Percentiles rank a stretch among this genome's conserved stretches.
Evolutionary conservation across 2,329 filamentous ascomycete species (phyloP).

Genomic region (Fusarium sororula): DNA sequence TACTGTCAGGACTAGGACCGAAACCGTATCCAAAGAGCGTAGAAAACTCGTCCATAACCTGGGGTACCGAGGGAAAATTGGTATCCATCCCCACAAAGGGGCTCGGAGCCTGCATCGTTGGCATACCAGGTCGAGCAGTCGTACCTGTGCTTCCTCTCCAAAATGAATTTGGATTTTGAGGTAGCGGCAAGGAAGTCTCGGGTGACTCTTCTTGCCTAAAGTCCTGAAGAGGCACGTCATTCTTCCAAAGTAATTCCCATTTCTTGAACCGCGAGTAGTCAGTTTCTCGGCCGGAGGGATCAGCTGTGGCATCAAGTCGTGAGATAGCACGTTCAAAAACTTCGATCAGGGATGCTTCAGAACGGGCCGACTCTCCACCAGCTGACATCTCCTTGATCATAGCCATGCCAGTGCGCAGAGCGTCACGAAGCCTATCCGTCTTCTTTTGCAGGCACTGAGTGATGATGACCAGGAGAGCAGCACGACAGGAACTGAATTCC

Average conservation of each 20-base stretch:
- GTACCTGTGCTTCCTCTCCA: slow-evolving; percentile 34
- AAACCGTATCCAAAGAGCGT: slow-evolving; percentile 46
- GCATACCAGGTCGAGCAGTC: slow-evolving; percentile 37
- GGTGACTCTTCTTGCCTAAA: slow-evolving; percentile 38
- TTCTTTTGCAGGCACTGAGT: slow-evolving; percentile 51
- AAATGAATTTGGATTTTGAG: slow-evolving; percentile 37
- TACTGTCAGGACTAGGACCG: slow-evolving; percentile 44
- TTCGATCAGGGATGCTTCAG: slow-evolving; percentile 62
- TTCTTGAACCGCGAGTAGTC: slow-evolving; percentile 62
- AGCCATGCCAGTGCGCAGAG: slow-evolving; percentile 58
- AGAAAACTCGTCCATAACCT: slow-evolving; percentile 51
- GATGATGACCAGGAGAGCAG: slow-evolving; percentile 59
- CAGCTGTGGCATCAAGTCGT: slow-evolving; percentile 55
- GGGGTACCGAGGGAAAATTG: slow-evolving; percentile 51
- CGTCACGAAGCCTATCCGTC: slow-evolving; percentile 53
- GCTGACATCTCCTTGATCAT: slow-evolving; percentile 64
- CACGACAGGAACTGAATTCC: slow-evolving; percentile 65
- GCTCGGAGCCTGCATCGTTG: slow-evolving; percentile 43
- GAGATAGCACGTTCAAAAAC: slow-evolving; percentile 59
- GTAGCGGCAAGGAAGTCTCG: slow-evolving; percentile 34
- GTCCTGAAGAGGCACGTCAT: slow-evolving; percentile 44
- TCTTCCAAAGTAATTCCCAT: slow-evolving; percentile 61
- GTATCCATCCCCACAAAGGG: slow-evolving; percentile 51
- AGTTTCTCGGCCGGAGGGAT: slow-evolving; percentile 52
- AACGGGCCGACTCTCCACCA: slow-evolving; percentile 61